Evolutionary conservation across 164 flowering plant genomes (phyloP), one percentile per base, ranked within the genome.

Genomic region (Akebia trifoliata): DNA sequence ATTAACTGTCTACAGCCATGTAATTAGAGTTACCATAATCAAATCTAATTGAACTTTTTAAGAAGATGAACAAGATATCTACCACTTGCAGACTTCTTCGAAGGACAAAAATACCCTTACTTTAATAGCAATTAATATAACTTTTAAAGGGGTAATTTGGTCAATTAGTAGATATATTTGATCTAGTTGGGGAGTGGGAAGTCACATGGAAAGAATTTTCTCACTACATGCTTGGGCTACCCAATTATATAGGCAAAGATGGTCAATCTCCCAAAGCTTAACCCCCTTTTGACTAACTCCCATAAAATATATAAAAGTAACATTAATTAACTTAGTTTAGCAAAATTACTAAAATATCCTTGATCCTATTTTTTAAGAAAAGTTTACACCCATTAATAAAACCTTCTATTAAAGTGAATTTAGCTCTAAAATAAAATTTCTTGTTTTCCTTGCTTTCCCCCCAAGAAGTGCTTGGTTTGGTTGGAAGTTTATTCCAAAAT

Each of bases 221-320:
- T 59, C 64, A 56, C 26, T 40, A 21, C 46, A 36, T 25, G 15
- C 48, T 22, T 44, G 25, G n/a, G 64, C 72, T 76, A 80, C 77
- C 81, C n/a, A n/a, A n/a, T n/a, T n/a, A 77, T 81, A 49, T 49
- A 32, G 4, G 62, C 79, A 80, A 78, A 77, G 74, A 79, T 72
- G 54, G 42, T 12, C 35, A 65, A 39, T 63, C 59, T 25, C 57
- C 38, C 60, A 74, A 72, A 76, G 65, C 73, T 72, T 72, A 69
- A 58, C 52, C 54, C 44, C 68, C 54, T 59, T 50, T 39, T 26
- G 45, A 60, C 62, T 54, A 36, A 56, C 5, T 26, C 17, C 4
- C 35, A 21, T 9, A 49, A 28, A n/a, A n/a, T n/a, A n/a, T n/a
- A n/a, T n/a, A n/a, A n/a, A n/a, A n/a, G n/a, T n/a, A n/a, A n/a